Evolutionary conservation across 352 stramenopile genomes (phyloP).

Genomic region (Stramenopiles sp.): DNA sequence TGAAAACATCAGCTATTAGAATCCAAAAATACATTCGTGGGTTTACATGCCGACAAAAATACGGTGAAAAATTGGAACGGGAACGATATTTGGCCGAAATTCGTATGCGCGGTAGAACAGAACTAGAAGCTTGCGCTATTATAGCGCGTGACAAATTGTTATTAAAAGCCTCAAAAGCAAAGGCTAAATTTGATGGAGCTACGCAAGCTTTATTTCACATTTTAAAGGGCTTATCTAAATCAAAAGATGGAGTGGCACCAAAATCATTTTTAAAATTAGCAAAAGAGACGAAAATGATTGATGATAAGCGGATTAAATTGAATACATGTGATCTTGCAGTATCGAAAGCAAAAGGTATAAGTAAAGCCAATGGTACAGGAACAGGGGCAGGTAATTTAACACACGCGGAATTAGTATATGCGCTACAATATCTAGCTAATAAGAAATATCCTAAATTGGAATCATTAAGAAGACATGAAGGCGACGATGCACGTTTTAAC

Average conservation of each 20-base stretch:
- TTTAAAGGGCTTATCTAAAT: not conserved
- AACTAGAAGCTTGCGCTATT: not conserved
- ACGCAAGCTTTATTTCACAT: not conserved
- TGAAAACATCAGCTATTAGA: not conserved
- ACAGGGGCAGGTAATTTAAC: not conserved
- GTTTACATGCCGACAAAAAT: not conserved
- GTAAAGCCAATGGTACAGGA: not conserved
- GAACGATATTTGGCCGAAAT: not conserved
- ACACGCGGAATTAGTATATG: not conserved
- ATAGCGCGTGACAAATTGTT: not conserved
- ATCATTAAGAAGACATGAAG: not conserved
- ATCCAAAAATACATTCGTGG: not conserved
- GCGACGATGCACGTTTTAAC: not conserved
- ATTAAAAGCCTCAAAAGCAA: not conserved
- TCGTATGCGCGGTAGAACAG: not conserved
- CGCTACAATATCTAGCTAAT: not conserved
- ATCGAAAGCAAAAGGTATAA: not conserved
- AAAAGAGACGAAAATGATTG: not conserved
- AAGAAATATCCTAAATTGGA: not conserved
- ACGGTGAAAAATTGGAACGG: not conserved
- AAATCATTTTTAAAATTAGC: not conserved
- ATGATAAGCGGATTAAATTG: not conserved
- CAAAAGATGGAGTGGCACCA: not conserved
- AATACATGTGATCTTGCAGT: not conserved
- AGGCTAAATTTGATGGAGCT: not conserved